phyloP scores from a whole-genome alignment of 2,329 filamentous ascomycete genomes.

The Aureobasidium subglaciale region DNA sequence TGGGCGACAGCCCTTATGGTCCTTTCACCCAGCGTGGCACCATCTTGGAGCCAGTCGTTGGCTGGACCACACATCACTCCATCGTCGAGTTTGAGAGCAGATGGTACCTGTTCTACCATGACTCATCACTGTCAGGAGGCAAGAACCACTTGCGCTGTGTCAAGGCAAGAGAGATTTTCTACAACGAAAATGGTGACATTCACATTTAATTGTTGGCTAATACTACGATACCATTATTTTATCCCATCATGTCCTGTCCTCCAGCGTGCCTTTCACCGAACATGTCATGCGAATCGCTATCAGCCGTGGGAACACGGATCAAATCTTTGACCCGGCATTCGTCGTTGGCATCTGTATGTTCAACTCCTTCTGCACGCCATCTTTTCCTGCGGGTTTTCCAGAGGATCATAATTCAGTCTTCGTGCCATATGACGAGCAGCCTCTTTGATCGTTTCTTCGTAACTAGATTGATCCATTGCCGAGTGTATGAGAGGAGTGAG shows the following conservation, averaged over 20 bases:
- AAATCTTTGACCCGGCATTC: no score
- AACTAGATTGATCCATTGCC: no score
- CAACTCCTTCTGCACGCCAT: no score
- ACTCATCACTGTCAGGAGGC: constrained; percentile 60
- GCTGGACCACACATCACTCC: constrained; percentile 77
- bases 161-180: constrained; percentile 68
- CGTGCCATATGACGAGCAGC: no score
- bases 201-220: not conserved
- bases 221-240: not conserved
- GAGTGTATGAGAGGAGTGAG: no score
- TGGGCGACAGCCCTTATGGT: constrained; percentile 56
- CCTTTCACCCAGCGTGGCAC: constrained; percentile 66
- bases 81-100: constrained; percentile 65
- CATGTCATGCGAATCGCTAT: no score
- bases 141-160: constrained; percentile 66
- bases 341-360: no score
- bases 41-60: constrained; percentile 67
- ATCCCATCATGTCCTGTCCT: no score
- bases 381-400: no score
- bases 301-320: no score
- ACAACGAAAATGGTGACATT: constrained; percentile 60
- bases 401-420: no score
- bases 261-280: not conserved
- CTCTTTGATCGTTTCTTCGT: no score
- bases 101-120: constrained; percentile 73